phyloP scores from a whole-genome alignment of 1,284 basidiomycete genomes.

The Apiotrichum brassicae region DNA sequence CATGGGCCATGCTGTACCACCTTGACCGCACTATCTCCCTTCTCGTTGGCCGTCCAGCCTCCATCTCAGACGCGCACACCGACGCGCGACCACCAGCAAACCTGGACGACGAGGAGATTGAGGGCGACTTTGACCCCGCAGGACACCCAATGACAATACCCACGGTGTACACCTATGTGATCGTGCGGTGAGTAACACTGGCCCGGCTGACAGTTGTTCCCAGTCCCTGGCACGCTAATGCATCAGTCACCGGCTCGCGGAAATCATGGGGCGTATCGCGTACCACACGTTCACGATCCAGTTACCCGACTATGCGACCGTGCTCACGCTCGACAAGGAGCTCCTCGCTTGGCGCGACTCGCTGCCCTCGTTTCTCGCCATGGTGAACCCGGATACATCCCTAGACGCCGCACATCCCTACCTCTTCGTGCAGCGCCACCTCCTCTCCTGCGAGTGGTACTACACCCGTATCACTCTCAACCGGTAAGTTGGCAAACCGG shows the following conservation, averaged over 20 bases:
- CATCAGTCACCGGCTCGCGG: slow-evolving; percentile 42
- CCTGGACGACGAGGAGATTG: slow-evolving; percentile 48
- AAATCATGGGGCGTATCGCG: slow-evolving; percentile 48
- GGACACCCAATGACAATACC: slow-evolving; percentile 46
- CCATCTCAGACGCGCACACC: slow-evolving; percentile 47
- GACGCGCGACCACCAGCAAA: slow-evolving; percentile 48
- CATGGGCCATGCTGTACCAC: slow-evolving; percentile 48
- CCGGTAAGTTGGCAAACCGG: slow-evolving; percentile 11
- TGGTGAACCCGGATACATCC: slow-evolving; percentile 40
- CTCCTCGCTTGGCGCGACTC: slow-evolving; percentile 45
- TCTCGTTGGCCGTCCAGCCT: slow-evolving; percentile 46
- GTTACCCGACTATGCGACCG: slow-evolving; percentile 47
- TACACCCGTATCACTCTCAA: slow-evolving; percentile 46
- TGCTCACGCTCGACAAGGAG: slow-evolving; percentile 47
- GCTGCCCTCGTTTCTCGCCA: slow-evolving; percentile 42
- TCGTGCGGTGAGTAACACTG: slow-evolving; percentile 33
- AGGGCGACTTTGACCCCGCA: slow-evolving; percentile 45
- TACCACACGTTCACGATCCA: slow-evolving; percentile 49
- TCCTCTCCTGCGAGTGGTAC: slow-evolving; percentile 45
- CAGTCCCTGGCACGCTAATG: not conserved
- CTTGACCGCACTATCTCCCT: slow-evolving; percentile 47
- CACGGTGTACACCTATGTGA: slow-evolving; percentile 47
- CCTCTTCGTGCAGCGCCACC: slow-evolving; percentile 45
- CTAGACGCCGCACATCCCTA: slow-evolving; percentile 41
- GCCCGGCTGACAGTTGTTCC: too few relatives aligned